Base-by-base conservation (phyloP, 495 filamentous ascomycete species). In the Recurvomyces mirabilis region DNA sequence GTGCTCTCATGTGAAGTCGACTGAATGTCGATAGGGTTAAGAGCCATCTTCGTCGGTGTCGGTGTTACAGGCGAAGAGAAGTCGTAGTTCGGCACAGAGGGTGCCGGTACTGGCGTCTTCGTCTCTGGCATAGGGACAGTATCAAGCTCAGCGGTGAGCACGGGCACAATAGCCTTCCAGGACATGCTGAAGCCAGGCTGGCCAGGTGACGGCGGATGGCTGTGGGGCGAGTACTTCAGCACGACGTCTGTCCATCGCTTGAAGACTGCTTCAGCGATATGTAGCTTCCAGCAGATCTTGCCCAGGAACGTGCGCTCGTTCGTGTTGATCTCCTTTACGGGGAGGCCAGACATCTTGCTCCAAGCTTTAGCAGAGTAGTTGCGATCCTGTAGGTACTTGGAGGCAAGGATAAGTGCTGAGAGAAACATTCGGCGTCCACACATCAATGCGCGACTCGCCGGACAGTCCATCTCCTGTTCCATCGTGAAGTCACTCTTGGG, bases 391-490 rank as follows among this genome's bases (percentile, higher is more conserved):
- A 96, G 71, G 62, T 94, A 98, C 66, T 98, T 98, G 18, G 91
- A 95, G 2, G 87, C 86, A 35, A 95, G 70, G 54, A 95, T 94
- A 51, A 95, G 69, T 11, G 85, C 84, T 13, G 93, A 83, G 42
- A 98, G 71, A 60, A 98, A 96, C 87, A 98, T 98, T 32, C 91
- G 82, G 44, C 91, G 84, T 40, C 91, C 91, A 68, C 91, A 98
- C 65, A 93, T 88, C 60, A 96, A 79, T 28, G 87, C 84, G 44
- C 87, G 83, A 55, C 68, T 75, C 17, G 75, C 68, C 38, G 81
- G 75, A 41, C 74, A 74, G 60, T 93, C 81, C 50, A 82, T 75
- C 34, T 77, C 68, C 59, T 93, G 86, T 68, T 95, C 85, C 74
- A 82, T 82, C 25, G 85, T 91, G 59, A 93, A 87, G 55, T 84